A percentile compares a stretch with the other conserved stretches of the same genome.
Evolutionary conservation across 2,329 filamentous ascomycete species (phyloP).

Genomic region (Talaromyces funiculosus): DNA sequence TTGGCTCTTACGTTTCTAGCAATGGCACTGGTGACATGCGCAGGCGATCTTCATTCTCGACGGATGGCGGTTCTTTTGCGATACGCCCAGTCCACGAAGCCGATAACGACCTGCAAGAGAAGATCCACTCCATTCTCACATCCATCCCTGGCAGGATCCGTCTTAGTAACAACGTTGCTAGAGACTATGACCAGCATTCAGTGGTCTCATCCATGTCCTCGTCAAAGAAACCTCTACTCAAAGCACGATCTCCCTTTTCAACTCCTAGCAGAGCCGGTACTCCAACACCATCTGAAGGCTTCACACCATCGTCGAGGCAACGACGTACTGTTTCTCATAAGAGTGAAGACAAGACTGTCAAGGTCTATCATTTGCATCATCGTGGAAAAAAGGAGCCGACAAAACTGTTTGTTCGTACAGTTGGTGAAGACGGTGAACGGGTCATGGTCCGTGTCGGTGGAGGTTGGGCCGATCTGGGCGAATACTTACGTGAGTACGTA

Average conservation of each 20-base stretch:
- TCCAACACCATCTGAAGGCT: slow-evolving; percentile 61
- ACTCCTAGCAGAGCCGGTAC: slow-evolving; percentile 47
- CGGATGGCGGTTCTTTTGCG: slow-evolving; percentile 33
- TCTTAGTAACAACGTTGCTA: slow-evolving; percentile 52
- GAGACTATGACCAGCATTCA: slow-evolving; percentile 28
- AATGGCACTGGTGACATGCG: background rate
- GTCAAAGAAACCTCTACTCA: slow-evolving; percentile 38
- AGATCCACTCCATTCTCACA: slow-evolving; percentile 72
- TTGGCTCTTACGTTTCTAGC: slow-evolving; percentile 12
- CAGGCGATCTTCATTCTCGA: slow-evolving; percentile 18
- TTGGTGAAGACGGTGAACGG: slow-evolving; percentile 82
- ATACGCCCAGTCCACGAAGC: slow-evolving; percentile 38
- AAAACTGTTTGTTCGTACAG: slow-evolving; percentile 87
- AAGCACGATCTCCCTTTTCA: slow-evolving; percentile 29
- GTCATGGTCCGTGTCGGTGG: slow-evolving; percentile 98
- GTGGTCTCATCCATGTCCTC: slow-evolving; percentile 30
- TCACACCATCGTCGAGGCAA: slow-evolving; percentile 53
- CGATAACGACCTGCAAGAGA: slow-evolving; percentile 68
- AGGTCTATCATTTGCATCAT: slow-evolving; percentile 84
- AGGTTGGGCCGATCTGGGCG: slow-evolving; percentile 94
- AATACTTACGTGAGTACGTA: slow-evolving; percentile 91
- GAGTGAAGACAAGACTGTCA: slow-evolving; percentile 65
- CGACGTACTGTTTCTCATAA: slow-evolving; percentile 30
- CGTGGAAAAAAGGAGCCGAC: slow-evolving; percentile 80
- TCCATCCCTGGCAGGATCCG: slow-evolving; percentile 75